A percentile compares a stretch with the other conserved stretches of the same genome.
Conservation (phyloP, 2,329 filamentous ascomycete genomes). For the Aspergillus floridensis region DNA sequence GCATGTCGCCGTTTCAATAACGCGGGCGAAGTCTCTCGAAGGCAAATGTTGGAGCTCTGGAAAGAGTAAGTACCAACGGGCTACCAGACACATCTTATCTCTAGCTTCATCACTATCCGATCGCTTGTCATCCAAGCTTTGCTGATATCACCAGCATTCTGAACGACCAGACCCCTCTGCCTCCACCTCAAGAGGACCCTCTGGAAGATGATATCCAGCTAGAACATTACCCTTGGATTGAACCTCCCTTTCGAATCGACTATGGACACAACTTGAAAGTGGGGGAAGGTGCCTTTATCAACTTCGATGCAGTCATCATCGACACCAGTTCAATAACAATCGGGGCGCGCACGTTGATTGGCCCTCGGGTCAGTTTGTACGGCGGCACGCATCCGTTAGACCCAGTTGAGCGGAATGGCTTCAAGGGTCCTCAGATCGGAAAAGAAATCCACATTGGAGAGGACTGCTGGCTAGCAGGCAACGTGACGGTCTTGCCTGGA, state of each 20-base stretch:
- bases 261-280: constrained; percentile 74
- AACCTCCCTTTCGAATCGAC: constrained; percentile 68
- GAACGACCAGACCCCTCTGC: constrained; percentile 61
- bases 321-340: constrained; percentile 74
- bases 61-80: constrained; percentile 61
- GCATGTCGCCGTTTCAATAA: constrained; percentile 65
- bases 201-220: constrained; percentile 66
- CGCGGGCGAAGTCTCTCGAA: constrained; percentile 58
- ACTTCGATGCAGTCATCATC: constrained; percentile 70
- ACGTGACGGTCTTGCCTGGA: constrained; percentile 68
- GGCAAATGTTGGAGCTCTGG: constrained; percentile 65
- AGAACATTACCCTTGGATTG: constrained; percentile 65
- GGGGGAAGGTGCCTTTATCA: constrained; percentile 71
- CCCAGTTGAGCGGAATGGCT: constrained; percentile 70
- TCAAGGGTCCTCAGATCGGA: constrained; percentile 70
- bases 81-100: not conserved
- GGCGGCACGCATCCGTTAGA: constrained; percentile 75
- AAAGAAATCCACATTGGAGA: constrained; percentile 72
- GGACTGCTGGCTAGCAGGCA: constrained; percentile 78
- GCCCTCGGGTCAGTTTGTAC: constrained; percentile 74
- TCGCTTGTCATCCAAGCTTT: not conserved
- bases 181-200: constrained; percentile 54
- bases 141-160: constrained; percentile 53
- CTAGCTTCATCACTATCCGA: not conserved
- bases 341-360: constrained; percentile 73